These are phyloP conservation scores for Bipolaris oryzae DNA, from an alignment of 2,329 filamentous ascomycete species.

Conservation along the genomic window DNA sequence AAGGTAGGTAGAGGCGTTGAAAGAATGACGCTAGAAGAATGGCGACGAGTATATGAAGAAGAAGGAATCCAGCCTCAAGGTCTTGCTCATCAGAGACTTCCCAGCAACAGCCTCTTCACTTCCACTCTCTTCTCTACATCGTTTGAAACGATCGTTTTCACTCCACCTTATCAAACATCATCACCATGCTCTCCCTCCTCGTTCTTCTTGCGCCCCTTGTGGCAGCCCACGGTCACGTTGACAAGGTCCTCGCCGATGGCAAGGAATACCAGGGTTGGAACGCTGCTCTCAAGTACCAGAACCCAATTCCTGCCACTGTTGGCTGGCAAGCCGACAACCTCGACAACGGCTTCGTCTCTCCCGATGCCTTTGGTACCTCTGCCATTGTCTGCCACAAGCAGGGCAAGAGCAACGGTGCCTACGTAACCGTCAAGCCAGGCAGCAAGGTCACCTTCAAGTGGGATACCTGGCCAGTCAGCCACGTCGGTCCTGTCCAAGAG, in stretches of 20 bases:
- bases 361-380: constrained; percentile 28
- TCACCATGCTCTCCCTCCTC: constrained; percentile 21
- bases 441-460: constrained; percentile 36
- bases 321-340: constrained; percentile 45
- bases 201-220: constrained; percentile 29
- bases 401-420: constrained; percentile 39
- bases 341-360: constrained; percentile 47
- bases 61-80: constrained; percentile 11
- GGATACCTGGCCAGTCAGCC: constrained; percentile 38
- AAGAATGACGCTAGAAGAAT: constrained; percentile 4
- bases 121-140: neutral
- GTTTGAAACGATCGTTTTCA: neutral
- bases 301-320: constrained; percentile 37
- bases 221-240: constrained; percentile 42
- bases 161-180: neutral
- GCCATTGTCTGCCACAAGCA: constrained; percentile 49
- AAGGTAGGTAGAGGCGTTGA: constrained; percentile 5
- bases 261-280: constrained; percentile 41
- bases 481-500: constrained; percentile 44
- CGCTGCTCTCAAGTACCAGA: constrained; percentile 38
- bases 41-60: constrained; percentile 11
- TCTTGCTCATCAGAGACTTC: constrained; percentile 8
- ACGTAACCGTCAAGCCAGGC: constrained; percentile 43
- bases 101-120: constrained; percentile 9
- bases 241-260: constrained; percentile 36